Conservation (phyloP, 2,329 filamentous ascomycete species). For the Lachnellula willkommii region DNA sequence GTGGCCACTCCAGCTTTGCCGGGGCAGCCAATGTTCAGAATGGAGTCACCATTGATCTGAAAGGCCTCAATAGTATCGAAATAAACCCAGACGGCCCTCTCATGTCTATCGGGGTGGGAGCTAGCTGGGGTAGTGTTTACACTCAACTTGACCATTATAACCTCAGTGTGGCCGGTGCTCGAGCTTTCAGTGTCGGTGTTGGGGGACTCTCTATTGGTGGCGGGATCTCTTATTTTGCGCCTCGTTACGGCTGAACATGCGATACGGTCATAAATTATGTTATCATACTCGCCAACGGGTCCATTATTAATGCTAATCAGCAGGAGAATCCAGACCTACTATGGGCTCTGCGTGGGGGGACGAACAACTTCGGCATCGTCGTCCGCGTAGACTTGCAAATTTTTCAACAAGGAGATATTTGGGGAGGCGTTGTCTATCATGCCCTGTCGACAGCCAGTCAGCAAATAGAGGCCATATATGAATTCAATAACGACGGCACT, state of each 20-base stretch:
- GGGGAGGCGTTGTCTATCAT: not conserved
- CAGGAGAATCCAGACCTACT: conserved; percentile 27
- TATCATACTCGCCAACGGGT: conserved; percentile 32
- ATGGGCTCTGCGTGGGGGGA: conserved; percentile 34
- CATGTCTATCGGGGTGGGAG: conserved; percentile 34
- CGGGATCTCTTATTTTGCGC: conserved; percentile 16
- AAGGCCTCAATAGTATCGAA: conserved; percentile 24
- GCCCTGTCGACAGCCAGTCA: not conserved
- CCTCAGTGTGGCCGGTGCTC: conserved; percentile 35
- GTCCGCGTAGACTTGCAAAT: conserved; percentile 41
- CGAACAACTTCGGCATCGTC: conserved; percentile 19
- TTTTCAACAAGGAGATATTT: conserved; percentile 5
- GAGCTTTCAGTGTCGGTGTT: conserved; percentile 25
- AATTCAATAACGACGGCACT: not conserved
- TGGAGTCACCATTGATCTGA: conserved; percentile 46
- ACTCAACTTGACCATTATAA: conserved; percentile 28
- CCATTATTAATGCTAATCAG: conserved; percentile 23
- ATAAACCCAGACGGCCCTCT: conserved; percentile 25
- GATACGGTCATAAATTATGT: conserved; percentile 5
- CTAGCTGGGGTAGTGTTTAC: conserved; percentile 38
- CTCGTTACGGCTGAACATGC: not conserved
- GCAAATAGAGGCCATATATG: not conserved
- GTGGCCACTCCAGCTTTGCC: conserved; percentile 30
- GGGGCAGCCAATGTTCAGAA: conserved; percentile 46
- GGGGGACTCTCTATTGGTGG: conserved; percentile 22